Conservation (phyloP, 2,329 filamentous ascomycete genomes). For the Pezicula radicicola region DNA sequence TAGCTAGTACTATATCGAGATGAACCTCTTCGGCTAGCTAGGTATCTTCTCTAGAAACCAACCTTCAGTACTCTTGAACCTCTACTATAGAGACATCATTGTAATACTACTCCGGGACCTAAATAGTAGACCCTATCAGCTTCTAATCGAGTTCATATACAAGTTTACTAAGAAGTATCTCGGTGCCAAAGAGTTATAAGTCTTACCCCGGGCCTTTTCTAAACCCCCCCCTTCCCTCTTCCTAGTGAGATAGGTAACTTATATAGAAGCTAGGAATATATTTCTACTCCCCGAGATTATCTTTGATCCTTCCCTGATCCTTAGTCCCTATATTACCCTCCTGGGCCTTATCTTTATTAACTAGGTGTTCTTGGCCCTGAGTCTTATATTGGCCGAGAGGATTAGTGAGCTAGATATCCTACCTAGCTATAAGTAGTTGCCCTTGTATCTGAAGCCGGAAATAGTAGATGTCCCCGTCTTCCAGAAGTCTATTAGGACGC, state of each 20-base stretch:
- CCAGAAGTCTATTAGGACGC: slow-evolving; percentile 17
- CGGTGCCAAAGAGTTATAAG: too few relatives aligned
- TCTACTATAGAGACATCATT: neutral
- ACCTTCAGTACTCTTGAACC: neutral
- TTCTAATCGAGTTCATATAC: slow-evolving; percentile 15
- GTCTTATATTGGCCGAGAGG: slow-evolving; percentile 17
- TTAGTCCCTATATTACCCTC: slow-evolving; percentile 32
- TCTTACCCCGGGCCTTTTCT: too few relatives aligned
- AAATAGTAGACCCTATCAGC: neutral
- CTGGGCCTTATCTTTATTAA: slow-evolving; percentile 28
- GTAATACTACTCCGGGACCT: neutral
- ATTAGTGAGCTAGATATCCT: slow-evolving; percentile 24
- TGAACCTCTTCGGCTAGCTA: too few relatives aligned
- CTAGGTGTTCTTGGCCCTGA: slow-evolving; percentile 19
- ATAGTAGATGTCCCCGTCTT: slow-evolving; percentile 23
- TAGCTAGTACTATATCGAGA: too few relatives aligned
- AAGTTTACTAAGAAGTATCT: slow-evolving; percentile 18
- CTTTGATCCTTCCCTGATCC: slow-evolving; percentile 31
- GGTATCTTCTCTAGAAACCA: too few relatives aligned
- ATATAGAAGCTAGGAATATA: slow-evolving; percentile 23
- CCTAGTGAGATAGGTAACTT: too few relatives aligned
- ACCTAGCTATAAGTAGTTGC: slow-evolving; percentile 21
- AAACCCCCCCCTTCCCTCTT: too few relatives aligned
- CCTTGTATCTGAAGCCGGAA: slow-evolving; percentile 13
- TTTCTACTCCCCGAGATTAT: slow-evolving; percentile 34